These are phyloP conservation scores for Colletotrichum sp. DNA, from an alignment of 2,329 filamentous ascomycete species.

Conservation along the genomic window DNA sequence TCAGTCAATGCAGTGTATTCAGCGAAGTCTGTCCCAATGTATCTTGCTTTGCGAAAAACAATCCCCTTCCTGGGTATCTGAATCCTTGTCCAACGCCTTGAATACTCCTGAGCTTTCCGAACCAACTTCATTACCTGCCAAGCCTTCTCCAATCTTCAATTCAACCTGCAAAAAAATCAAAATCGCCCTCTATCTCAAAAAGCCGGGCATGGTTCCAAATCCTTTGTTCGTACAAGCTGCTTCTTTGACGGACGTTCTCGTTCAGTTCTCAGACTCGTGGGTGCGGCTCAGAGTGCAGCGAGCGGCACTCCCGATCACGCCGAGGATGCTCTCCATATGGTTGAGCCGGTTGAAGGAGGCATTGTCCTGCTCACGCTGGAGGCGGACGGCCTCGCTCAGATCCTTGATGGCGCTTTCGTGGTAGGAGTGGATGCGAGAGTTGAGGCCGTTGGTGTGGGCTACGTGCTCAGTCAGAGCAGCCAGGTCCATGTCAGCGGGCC, in stretches of 20 bases:
- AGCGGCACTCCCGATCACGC: neutral
- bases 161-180: neutral
- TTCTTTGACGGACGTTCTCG: neutral
- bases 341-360: neutral
- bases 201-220: neutral
- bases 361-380: neutral
- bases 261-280: neutral
- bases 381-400: neutral
- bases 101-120: neutral
- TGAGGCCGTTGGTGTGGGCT: neutral
- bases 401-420: neutral
- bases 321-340: neutral
- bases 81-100: neutral
- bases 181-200: neutral
- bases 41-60: neutral
- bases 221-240: neutral
- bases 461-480: neutral
- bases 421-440: neutral
- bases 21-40: neutral
- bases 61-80: neutral
- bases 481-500: neutral
- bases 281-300: neutral
- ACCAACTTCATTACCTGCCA: neutral
- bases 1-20: neutral
- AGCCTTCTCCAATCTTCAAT: neutral